These are phyloP conservation scores for Dothistroma septosporum DNA, from an alignment of 2,329 filamentous ascomycete genomes.

Conservation along the genomic window DNA sequence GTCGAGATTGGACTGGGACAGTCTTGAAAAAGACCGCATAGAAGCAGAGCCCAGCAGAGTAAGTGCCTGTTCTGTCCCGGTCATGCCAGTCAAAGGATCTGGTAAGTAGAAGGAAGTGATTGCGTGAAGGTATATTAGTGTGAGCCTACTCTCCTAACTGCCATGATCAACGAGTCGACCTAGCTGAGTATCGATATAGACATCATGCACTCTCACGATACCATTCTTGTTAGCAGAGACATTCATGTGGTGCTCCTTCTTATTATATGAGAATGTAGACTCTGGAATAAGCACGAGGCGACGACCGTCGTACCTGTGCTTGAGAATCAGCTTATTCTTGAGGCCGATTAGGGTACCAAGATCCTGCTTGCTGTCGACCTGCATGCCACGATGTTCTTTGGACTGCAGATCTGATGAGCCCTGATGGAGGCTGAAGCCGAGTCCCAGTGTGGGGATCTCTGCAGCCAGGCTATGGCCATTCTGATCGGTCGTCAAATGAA, in stretches of 20 bases:
- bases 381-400: constrained; percentile 19
- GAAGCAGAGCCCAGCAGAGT: constrained; percentile 21
- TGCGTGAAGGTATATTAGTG: constrained; percentile 54
- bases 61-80: constrained; percentile 56
- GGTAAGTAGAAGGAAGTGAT: constrained; percentile 56
- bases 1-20: constrained; percentile 17
- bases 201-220: constrained; percentile 53
- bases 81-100: constrained; percentile 55
- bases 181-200: constrained; percentile 53
- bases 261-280: constrained; percentile 28
- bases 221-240: constrained; percentile 38
- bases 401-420: constrained; percentile 15
- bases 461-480: background rate
- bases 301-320: constrained; percentile 33
- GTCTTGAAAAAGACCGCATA: constrained; percentile 23
- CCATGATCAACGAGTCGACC: constrained; percentile 55
- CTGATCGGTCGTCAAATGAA: constrained; percentile 17
- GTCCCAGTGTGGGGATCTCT: constrained; percentile 23
- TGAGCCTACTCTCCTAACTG: constrained; percentile 37
- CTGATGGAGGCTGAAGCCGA: constrained; percentile 22
- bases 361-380: constrained; percentile 52
- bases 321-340: constrained; percentile 54
- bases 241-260: constrained; percentile 40
- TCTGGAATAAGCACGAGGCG: constrained; percentile 50
- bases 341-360: constrained; percentile 59